Base-by-base conservation (phyloP, 148 eudicot species). In the Pouteria glomerata region DNA sequence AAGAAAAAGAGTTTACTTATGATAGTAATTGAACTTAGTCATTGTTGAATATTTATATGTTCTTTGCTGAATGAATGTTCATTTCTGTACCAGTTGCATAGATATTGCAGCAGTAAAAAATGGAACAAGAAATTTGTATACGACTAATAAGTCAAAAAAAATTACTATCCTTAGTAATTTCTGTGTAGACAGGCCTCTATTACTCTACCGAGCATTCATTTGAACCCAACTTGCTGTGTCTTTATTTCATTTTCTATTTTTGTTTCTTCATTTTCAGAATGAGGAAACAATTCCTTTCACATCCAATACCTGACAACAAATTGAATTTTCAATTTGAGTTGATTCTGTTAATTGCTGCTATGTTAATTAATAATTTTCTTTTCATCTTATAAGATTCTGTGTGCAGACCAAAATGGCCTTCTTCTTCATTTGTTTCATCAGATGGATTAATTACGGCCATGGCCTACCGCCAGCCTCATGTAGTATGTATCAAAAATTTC, bases 381-480 rank as follows among this genome's bases (percentile, higher is more conserved):
- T 39, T 15, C 30, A 55, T 51, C 47, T 63, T 45, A 29, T 68
- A 3, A 59, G 2, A 34, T 51, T 69, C 29, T 52, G 31, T 74
- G 66, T 82, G 73, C 92, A 95, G 97, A 88, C 97, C 99, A 47
- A 95, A 95, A 83, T 91, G 99, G 99, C 99, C 99, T 61, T 81
- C 96, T 63, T 81, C 97, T 70, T 91, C 99, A 65, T 95, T 95
- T 85, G 92, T 85, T 76, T 78, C 97, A 69, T 84, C 96, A 37
- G 99, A 95, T 80, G 97, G 97, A 72, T 73, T 95, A 85, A 76
- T 95, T 62, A 95, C 99, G 33, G 97, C 99, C 74, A 95, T 95
- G 99, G 96, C 99, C 63, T 95, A 89, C 78, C 99, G 99, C 76
- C 82, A 89, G 76, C 99, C 99, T 84, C 97, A 95, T 80, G 99